Percentiles rank a stretch among this genome's conserved stretches.
Conservation (phyloP, 2,329 filamentous ascomycete genomes). For the Cercospora citrullina region DNA sequence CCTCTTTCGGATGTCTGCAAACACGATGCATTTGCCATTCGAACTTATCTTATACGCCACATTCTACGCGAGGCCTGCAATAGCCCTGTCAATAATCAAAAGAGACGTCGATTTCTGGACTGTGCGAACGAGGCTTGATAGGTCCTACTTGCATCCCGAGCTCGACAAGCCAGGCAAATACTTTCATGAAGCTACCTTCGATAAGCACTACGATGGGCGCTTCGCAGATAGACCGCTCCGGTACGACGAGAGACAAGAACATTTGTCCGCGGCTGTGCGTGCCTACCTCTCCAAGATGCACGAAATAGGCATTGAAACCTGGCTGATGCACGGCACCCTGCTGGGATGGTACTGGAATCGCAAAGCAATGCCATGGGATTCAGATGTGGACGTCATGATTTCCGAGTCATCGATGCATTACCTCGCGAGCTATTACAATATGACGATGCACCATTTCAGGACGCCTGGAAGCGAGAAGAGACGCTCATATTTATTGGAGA, state of each 20-base stretch:
- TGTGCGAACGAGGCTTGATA: conserved; percentile 44
- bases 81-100: conserved; percentile 21
- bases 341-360: conserved; percentile 66
- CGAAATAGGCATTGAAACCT: conserved; percentile 58
- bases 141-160: conserved; percentile 24
- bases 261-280: conserved; percentile 55
- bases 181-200: conserved; percentile 55
- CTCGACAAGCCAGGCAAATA: conserved; percentile 50
- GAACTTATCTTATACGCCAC: conserved; percentile 2
- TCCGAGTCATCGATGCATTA: conserved; percentile 57
- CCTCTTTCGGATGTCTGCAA: not conserved
- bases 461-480: conserved; percentile 25
- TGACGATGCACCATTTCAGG: conserved; percentile 55
- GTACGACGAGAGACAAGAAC: conserved; percentile 49
- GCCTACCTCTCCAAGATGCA: conserved; percentile 60
- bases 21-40: conserved; percentile 14
- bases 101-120: conserved; percentile 48
- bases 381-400: conserved; percentile 61
- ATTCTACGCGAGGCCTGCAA: not conserved
- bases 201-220: conserved; percentile 58
- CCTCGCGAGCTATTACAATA: conserved; percentile 61
- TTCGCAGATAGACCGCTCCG: conserved; percentile 52
- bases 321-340: conserved; percentile 64
- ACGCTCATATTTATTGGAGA: conserved; percentile 55
- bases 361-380: conserved; percentile 62